phyloP scores from a whole-genome alignment of 2,329 filamentous ascomycete species.

The Eutypella sp. region DNA sequence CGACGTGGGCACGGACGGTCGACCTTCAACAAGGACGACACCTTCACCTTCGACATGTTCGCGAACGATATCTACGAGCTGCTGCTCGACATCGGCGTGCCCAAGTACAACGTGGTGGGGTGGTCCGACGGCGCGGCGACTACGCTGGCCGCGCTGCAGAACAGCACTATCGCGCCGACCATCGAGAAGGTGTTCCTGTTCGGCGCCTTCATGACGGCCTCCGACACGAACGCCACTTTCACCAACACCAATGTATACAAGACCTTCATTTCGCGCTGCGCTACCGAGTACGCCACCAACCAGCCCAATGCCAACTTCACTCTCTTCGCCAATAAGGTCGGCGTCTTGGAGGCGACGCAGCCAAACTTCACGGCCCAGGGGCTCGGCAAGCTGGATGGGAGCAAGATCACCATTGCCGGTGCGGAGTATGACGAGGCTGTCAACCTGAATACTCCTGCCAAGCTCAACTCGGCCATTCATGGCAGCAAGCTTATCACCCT shows the following conservation, averaged over 20 bases:
- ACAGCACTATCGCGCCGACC: conserved; percentile 22
- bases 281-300: conserved; percentile 29
- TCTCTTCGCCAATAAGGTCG: conserved; percentile 31
- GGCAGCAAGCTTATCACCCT: conserved; percentile 32
- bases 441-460: conserved; percentile 29
- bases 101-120: conserved; percentile 30
- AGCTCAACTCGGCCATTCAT: conserved; percentile 30
- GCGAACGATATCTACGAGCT: conserved; percentile 30
- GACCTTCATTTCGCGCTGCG: conserved; percentile 30
- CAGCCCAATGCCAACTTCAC: conserved; percentile 33
- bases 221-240: conserved; percentile 33
- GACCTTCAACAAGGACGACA: conserved; percentile 29
- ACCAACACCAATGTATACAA: conserved; percentile 26
- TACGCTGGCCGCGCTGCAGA: conserved; percentile 31
- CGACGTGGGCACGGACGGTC: conserved; percentile 37
- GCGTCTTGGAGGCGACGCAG: conserved; percentile 30
- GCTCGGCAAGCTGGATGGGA: conserved; percentile 23
- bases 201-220: conserved; percentile 26
- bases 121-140: conserved; percentile 38
- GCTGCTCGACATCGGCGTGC: conserved; percentile 25
- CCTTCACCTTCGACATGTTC: conserved; percentile 35
- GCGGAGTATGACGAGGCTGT: conserved; percentile 34
- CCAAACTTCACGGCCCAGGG: conserved; percentile 25
- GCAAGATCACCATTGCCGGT: conserved; percentile 25
- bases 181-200: conserved; percentile 38